Evolutionary conservation across 2,329 filamentous ascomycete genomes (phyloP).

Genomic region (Plectosphaerella plurivora): DNA sequence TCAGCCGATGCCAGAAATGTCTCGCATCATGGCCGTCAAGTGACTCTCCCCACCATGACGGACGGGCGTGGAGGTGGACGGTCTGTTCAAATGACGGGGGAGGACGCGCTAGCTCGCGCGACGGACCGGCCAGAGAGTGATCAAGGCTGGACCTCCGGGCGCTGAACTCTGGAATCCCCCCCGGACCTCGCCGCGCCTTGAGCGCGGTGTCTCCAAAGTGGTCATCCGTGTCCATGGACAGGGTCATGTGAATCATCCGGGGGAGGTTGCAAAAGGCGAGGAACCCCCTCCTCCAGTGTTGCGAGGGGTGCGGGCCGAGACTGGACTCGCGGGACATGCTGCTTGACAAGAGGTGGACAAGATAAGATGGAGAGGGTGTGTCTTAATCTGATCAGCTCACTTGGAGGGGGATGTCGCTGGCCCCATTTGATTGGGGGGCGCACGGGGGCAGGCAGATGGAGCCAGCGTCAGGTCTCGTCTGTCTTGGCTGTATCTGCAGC

Average conservation of each 20-base stretch:
- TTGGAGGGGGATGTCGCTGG: background rate
- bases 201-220: too few species aligned
- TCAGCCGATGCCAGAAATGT: background rate
- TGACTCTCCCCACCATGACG: background rate
- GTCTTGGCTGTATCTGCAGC: background rate
- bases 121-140: too few species aligned
- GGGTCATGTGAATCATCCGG: background rate
- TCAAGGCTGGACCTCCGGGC: too few species aligned
- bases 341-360: background rate
- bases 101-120: too few species aligned
- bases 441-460: too few species aligned
- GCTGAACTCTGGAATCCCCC: too few species aligned
- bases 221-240: too few species aligned
- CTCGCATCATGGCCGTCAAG: conserved; percentile 2
- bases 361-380: conserved; percentile 1
- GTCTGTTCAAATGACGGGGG: conserved; percentile 1
- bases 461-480: too few species aligned
- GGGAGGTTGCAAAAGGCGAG: background rate
- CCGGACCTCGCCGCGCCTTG: too few species aligned
- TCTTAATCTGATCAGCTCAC: background rate
- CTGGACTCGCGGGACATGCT: too few species aligned
- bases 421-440: too few species aligned
- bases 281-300: background rate
- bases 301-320: background rate
- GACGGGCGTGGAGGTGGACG: background rate